A percentile compares a stretch with the other conserved stretches of the same genome.
These are phyloP conservation scores for Andalucia godoyi DNA, from an alignment of 78 protist species.

Conservation along the genomic window DNA sequence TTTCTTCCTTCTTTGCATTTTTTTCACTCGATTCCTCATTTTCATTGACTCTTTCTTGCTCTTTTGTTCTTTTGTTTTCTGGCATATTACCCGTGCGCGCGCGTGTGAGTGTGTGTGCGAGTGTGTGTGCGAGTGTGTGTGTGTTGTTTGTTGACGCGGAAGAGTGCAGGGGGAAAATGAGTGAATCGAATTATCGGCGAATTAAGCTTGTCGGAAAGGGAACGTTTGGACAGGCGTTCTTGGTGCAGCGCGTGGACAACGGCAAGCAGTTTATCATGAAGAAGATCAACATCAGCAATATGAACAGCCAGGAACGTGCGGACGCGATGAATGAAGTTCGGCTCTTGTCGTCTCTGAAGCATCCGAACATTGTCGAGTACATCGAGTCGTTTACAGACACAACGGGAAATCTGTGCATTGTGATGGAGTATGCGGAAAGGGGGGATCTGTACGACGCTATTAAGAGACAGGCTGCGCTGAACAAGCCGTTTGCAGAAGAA, in stretches of 20 bases:
- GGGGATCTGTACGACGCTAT: constrained; percentile 6
- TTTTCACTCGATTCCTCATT: no score
- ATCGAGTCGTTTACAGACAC: constrained; percentile 47
- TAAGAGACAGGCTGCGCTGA: no score
- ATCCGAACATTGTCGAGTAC: constrained; percentile 58
- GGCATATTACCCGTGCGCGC: no score
- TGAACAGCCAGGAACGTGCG: constrained; percentile 11
- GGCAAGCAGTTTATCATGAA: constrained; percentile 46
- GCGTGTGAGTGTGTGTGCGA: no score
- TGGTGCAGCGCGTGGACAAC: constrained; percentile 18
- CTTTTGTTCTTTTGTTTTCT: no score
- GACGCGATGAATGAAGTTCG: constrained; percentile 18
- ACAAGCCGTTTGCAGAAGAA: background rate
- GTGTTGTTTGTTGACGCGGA: no score
- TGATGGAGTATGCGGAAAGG: constrained; percentile 83
- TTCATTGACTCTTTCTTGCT: no score
- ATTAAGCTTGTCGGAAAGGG: constrained; percentile 65
- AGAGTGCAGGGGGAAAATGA: no score
- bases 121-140: no score
- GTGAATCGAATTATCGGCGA: no score
- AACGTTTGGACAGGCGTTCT: constrained; percentile 60
- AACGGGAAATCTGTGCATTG: constrained; percentile 49
- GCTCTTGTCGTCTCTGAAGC: constrained; percentile 36
- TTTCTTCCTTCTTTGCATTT: no score
- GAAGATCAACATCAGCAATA: constrained; percentile 43